Evolutionary conservation across 345 rosid species (phyloP).

Genomic region (Mercurialis annua): DNA sequence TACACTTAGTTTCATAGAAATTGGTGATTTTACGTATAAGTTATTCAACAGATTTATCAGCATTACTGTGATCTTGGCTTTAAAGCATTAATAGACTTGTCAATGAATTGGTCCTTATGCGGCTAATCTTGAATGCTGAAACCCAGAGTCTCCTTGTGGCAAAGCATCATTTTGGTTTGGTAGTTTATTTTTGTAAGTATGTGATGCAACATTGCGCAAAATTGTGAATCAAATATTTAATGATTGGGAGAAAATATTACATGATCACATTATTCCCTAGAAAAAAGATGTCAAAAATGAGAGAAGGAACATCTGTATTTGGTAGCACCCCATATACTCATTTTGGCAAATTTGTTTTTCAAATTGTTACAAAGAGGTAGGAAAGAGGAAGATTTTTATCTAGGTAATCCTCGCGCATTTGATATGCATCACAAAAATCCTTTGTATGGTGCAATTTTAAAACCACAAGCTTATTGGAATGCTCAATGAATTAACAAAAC

Average conservation of each 20-base stretch:
- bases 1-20: no score
- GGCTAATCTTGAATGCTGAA: background rate
- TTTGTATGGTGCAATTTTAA: background rate
- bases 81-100: background rate
- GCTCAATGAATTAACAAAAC: background rate
- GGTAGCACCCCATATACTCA: background rate
- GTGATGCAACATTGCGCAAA: no score
- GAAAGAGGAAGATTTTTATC: background rate
- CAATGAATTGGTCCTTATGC: background rate
- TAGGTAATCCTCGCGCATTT: background rate
- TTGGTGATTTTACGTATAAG: background rate
- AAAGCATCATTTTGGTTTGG: background rate
- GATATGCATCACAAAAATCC: background rate
- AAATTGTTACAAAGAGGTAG: background rate
- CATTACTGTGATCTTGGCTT: background rate
- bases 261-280: background rate
- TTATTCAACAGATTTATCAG: background rate
- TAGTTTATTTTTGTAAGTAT: background rate
- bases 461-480: background rate
- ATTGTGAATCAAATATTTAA: background rate
- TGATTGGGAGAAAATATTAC: background rate
- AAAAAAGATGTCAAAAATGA: background rate
- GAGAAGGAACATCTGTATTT: background rate
- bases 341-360: background rate
- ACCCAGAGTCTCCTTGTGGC: background rate